These are phyloP conservation scores for Hanseniaspora lindneri DNA, from an alignment of 805 yeast genomes.

Conservation along the genomic window DNA sequence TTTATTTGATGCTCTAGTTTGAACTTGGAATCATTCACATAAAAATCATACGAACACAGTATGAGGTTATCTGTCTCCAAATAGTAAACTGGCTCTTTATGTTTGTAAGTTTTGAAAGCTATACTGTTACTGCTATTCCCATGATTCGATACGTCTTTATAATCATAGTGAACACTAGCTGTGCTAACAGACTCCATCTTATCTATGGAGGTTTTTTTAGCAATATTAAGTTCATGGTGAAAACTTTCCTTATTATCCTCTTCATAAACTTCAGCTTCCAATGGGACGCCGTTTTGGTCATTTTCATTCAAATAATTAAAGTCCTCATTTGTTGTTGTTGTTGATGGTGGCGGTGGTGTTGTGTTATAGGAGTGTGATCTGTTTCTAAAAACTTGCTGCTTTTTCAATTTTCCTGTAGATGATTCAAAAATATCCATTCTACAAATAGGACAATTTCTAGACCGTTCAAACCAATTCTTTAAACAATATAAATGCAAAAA, in stretches of 20 bases:
- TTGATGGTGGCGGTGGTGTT: neutral
- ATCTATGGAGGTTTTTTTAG: conserved; percentile 1
- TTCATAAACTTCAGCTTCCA: conserved; percentile 2
- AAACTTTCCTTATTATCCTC: conserved; percentile 1
- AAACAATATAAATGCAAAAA: conserved; percentile 81
- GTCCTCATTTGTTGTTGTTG: too few species aligned
- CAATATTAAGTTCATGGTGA: neutral
- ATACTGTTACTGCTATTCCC: neutral
- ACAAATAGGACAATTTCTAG: conserved; percentile 90
- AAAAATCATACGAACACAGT: conserved; percentile 15
- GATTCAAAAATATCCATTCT: conserved; percentile 50
- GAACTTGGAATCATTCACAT: neutral
- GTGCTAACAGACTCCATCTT: neutral
- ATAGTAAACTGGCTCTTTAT: conserved; percentile 20
- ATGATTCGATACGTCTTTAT: neutral
- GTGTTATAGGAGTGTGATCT: conserved; percentile 4
- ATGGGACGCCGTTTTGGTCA: conserved; percentile 8
- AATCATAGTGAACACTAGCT: neutral
- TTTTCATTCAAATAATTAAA: neutral
- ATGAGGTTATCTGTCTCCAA: conserved; percentile 20
- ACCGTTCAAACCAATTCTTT: conserved; percentile 83
- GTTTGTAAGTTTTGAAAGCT: conserved; percentile 21
- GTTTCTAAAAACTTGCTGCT: conserved; percentile 17
- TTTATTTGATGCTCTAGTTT: neutral
- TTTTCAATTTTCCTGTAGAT: conserved; percentile 22